Evolutionary conservation across 108 stramenopile species (phyloP), one percentile per base, ranked within the genome.

Genomic region (Nitzschia putrida): DNA sequence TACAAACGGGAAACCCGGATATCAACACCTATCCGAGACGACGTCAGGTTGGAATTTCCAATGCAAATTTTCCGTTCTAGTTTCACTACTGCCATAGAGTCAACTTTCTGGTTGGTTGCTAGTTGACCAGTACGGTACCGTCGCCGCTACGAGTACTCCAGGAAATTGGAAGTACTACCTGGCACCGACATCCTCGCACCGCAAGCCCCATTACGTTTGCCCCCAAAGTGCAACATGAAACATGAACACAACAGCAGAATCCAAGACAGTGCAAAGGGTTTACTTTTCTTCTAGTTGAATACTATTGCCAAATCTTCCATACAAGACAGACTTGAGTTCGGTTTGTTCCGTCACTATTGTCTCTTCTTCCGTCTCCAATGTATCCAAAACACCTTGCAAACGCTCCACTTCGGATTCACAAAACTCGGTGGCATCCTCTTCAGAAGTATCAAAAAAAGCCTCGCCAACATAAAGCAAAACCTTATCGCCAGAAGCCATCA

Each of bases 401-500:
- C 88, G 82, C 61, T 94, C 94, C 45, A 88, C 90, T 64, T 93
- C 83, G 55, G 69, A 73, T 75, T 95, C 95, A 52, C 92, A 93
- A 66, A 76, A 86, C 71, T 91, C 87, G 0, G 92, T 97, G 8
- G 94, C 96, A 37, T 89, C 85, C 37, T 95, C 94, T 69, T 97
- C 96, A 0, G 82, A 61, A 9, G 79, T 77, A 64, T 93, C 88
- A 68, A 97, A 86, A 69, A 97, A 93, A 8, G 96, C 84, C 52
- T 94, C 94, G 10, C 96, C 96, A 61, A 76, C 57, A 47, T 91
- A 65, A 21, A 90, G 47, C 41, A 96, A 61, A 74, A 90, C 85
- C 11, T 88, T 77, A 13, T 72, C 72, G 24, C 88, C 90, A 18
- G 73, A 68, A 1, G 85, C 83, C 96, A 97, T 97, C 92, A 93